Evolutionary conservation across 768 basidiomycete species (phyloP).

Genomic region (Collybia sp.): DNA sequence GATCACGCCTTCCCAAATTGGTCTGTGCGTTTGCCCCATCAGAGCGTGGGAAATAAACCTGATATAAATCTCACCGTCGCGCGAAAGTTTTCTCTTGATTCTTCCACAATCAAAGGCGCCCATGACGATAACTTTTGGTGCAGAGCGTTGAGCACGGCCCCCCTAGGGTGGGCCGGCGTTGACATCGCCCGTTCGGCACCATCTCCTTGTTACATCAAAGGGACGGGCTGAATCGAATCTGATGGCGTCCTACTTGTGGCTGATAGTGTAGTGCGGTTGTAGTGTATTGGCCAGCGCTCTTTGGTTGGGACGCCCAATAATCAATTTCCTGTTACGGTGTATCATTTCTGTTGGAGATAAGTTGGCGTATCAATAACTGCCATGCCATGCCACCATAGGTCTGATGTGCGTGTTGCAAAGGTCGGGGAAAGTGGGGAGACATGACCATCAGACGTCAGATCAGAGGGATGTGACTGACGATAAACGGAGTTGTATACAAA

Average conservation of each 20-base stretch:
- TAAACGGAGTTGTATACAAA: neutral
- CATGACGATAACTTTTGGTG: conserved; percentile 51
- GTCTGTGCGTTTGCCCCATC: conserved; percentile 1
- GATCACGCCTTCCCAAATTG: too few species aligned
- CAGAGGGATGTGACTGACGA: too few species aligned
- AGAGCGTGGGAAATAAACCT: conserved; percentile 10
- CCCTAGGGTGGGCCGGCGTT: conserved; percentile 38
- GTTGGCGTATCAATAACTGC: too few species aligned
- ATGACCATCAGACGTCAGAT: too few species aligned
- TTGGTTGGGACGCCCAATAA: too few species aligned
- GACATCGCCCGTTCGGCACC: conserved; percentile 67
- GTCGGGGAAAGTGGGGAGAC: too few species aligned
- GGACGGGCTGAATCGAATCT: conserved; percentile 51
- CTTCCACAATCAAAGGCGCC: conserved; percentile 44
- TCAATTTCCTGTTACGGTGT: too few species aligned
- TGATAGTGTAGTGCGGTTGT: neutral
- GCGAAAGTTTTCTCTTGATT: conserved; percentile 24
- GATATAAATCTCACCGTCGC: conserved; percentile 8
- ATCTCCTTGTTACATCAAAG: conserved; percentile 56
- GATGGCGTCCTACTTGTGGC: conserved; percentile 36
- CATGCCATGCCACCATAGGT: too few species aligned
- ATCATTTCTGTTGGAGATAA: too few species aligned
- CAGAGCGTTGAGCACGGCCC: conserved; percentile 53
- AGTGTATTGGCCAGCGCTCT: too few species aligned
- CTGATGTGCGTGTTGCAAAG: too few species aligned